Conservation (phyloP, 2,329 filamentous ascomycete genomes). For the Claviceps sp. region DNA sequence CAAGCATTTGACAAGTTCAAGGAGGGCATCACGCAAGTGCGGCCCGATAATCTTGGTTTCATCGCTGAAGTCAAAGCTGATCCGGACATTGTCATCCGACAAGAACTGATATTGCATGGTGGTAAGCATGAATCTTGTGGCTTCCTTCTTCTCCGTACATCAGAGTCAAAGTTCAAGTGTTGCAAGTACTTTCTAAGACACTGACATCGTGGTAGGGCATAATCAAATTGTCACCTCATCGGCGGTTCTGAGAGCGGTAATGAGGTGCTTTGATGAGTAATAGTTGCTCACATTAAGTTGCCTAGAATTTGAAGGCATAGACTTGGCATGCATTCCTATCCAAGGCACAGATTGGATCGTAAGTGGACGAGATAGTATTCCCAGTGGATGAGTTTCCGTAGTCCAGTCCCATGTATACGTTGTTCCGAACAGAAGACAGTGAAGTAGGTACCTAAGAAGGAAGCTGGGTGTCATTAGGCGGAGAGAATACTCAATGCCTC, state of each 20-base stretch:
- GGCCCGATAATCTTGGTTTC: slow-evolving; percentile 31
- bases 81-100: slow-evolving; percentile 34
- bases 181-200: not conserved
- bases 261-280: slow-evolving; percentile 44
- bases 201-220: slow-evolving; percentile 37
- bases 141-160: not conserved
- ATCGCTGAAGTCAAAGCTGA: slow-evolving; percentile 31
- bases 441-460: too few relatives aligned
- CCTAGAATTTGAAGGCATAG: not conserved
- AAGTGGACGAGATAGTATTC: too few relatives aligned
- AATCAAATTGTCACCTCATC: slow-evolving; percentile 56
- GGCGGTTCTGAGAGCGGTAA: slow-evolving; percentile 48
- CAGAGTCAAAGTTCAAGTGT: not conserved
- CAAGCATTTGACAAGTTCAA: slow-evolving; percentile 31
- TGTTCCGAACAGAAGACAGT: too few relatives aligned
- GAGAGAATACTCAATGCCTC: not conserved
- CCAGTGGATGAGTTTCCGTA: too few relatives aligned
- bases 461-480: not conserved
- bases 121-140: slow-evolving; percentile 25
- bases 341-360: too few relatives aligned
- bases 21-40: slow-evolving; percentile 27
- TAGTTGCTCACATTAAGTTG: not conserved
- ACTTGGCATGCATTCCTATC: too few relatives aligned
- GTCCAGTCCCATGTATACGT: too few relatives aligned
- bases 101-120: slow-evolving; percentile 41